Percentiles rank a stretch among this genome's conserved stretches.
phyloP scores from a whole-genome alignment of 73 alveolate species.

The Breviolum minutum region DNA sequence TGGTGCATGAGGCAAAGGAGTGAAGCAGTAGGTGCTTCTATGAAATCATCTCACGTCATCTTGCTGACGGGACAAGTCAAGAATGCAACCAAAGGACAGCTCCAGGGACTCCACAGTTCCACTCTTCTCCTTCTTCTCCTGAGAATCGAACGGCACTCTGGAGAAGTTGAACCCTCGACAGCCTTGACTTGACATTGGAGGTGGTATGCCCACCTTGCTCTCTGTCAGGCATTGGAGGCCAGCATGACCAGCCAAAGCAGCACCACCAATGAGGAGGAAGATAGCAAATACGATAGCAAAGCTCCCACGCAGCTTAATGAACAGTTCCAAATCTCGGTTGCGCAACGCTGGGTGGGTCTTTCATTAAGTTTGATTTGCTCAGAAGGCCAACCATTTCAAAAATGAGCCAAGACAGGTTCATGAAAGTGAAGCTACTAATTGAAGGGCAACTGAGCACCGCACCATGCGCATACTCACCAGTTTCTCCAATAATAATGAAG shows the following conservation, averaged over 20 bases:
- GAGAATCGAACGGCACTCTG: background rate
- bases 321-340: constrained; percentile 15
- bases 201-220: background rate
- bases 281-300: background rate
- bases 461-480: constrained; percentile 34
- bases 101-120: no score
- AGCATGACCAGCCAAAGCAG: constrained; percentile 8
- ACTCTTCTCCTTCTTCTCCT: no score
- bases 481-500: constrained; percentile 51
- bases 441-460: background rate
- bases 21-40: no score
- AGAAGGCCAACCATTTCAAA: background rate
- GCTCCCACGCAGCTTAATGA: constrained; percentile 33
- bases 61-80: no score
- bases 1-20: no score
- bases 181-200: background rate
- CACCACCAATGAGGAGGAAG: background rate
- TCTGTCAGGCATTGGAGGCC: constrained; percentile 23
- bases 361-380: no score
- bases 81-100: no score
- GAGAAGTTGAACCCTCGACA: background rate
- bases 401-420: background rate
- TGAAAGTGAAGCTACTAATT: background rate
- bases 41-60: no score
- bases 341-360: background rate